Base-by-base conservation (phyloP, 345 rosid genomes). In the Zanthoxylum bungeanum region DNA sequence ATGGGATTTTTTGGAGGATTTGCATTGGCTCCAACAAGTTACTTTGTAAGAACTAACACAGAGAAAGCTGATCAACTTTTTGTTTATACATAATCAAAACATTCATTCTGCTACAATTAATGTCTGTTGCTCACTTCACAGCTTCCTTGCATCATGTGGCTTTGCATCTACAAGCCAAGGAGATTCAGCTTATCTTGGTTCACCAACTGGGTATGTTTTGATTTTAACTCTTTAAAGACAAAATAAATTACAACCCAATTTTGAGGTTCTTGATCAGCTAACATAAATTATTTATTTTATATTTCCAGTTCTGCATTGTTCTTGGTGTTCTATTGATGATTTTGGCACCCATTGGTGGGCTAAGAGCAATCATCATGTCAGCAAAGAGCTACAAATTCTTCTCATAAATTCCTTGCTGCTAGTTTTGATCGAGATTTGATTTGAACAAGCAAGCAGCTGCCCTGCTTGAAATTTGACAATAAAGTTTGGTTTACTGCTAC, bases 1-100 rank as follows among this genome's bases (percentile, higher is more conserved):
- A 89, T 91, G 17, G 92, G 92, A 12, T 91, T 93, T 80, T 88
- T 93, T 3, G 97, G 97, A 82, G 98, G 98, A 67, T 84, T 91
- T 36, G 97, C 93, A 14, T 87, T 93, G 16, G 96, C 98, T 28
- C 93, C 97, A 30, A 88, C 93, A 36, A 77, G 93, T 39, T 93
- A 88, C 76, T 93, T 68, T 27, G 96, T 93, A 82, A 84, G 83
- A 33, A 49, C 8, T 57, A 46, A 47, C 1, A 9, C 27, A n/a
- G n/a, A n/a, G n/a, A n/a, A n/a, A n/a, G n/a, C n/a, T n/a, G n/a
- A n/a, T n/a, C n/a, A n/a, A n/a, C n/a, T n/a, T n/a, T n/a, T n/a
- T n/a, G n/a, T n/a, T n/a, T n/a, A n/a, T n/a, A n/a, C n/a, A n/a
- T n/a, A n/a, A n/a, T n/a, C n/a, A n/a, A n/a, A n/a, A n/a, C n/a